phyloP scores from a whole-genome alignment of 768 basidiomycete species.

The Hericium coralloides region DNA sequence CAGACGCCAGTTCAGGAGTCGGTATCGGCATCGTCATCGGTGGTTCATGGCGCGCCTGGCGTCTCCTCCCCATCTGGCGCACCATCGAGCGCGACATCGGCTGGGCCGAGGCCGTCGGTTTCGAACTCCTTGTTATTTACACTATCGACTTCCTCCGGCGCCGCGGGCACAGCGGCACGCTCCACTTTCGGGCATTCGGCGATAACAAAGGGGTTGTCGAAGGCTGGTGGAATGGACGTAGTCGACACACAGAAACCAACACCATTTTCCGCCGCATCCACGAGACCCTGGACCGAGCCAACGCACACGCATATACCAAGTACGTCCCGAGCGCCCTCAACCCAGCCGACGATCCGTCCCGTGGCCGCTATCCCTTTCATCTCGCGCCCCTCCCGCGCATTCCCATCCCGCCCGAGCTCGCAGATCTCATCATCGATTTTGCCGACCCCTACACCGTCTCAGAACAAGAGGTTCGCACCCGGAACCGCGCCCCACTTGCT shows the following conservation, averaged over 20 bases:
- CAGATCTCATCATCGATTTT: neutral
- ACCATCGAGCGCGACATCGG: no score
- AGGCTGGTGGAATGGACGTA: constrained; percentile 25
- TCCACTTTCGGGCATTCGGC: no score
- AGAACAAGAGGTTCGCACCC: neutral
- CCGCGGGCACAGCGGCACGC: no score
- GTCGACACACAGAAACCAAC: constrained; percentile 8
- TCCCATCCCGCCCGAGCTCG: constrained; percentile 21
- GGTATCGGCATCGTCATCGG: no score
- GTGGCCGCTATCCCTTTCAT: constrained; percentile 20
- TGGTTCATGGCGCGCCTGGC: no score
- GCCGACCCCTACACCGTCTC: neutral
- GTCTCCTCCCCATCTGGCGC: no score
- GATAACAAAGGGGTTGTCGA: constrained; percentile 28
- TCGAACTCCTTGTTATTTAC: no score
- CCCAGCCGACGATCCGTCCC: constrained; percentile 29
- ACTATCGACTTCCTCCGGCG: no score
- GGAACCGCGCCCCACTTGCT: neutral
- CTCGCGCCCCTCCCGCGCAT: constrained; percentile 23
- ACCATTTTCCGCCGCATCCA: neutral
- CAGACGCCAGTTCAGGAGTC: no score
- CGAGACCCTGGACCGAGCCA: neutral
- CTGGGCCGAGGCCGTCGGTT: no score
- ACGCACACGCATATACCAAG: constrained; percentile 16
- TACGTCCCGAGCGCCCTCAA: constrained; percentile 30